phyloP scores from a whole-genome alignment of 1,284 basidiomycete genomes.

The Ceraceosorus guamensis region DNA sequence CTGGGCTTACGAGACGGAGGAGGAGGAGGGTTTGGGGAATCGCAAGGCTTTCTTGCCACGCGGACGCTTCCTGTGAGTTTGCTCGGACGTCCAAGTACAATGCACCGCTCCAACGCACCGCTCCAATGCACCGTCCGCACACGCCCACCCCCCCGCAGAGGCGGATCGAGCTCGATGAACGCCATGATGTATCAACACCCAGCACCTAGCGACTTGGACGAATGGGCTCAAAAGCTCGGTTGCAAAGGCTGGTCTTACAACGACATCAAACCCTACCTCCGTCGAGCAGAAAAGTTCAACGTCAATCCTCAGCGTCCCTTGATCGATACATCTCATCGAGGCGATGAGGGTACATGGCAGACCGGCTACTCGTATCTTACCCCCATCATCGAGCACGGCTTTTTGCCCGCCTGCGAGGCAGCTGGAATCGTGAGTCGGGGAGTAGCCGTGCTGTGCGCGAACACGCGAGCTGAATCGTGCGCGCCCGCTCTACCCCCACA shows the following conservation, averaged over 20 bases:
- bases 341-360: slow-evolving; percentile 26
- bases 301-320: slow-evolving; percentile 22
- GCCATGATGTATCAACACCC: slow-evolving; percentile 46
- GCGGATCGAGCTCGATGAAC: slow-evolving; percentile 53
- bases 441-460: no score
- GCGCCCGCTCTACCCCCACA: neutral
- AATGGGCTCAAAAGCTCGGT: slow-evolving; percentile 22
- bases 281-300: slow-evolving; percentile 19
- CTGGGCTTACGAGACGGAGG: slow-evolving; percentile 34
- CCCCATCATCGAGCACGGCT: slow-evolving; percentile 26
- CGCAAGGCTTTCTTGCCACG: slow-evolving; percentile 28
- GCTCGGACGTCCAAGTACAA: neutral
- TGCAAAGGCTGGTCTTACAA: slow-evolving; percentile 36
- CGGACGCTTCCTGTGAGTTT: slow-evolving; percentile 19
- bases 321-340: slow-evolving; percentile 25
- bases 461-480: neutral
- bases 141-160: neutral
- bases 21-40: slow-evolving; percentile 18
- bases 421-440: slow-evolving; percentile 28
- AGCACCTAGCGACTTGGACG: slow-evolving; percentile 26
- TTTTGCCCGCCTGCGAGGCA: slow-evolving; percentile 24
- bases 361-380: slow-evolving; percentile 28
- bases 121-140: slow-evolving; percentile 47
- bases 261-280: slow-evolving; percentile 21
- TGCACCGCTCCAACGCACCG: neutral